Conservation (phyloP, 345 rosid genomes). For the Dimocarpus longan region DNA sequence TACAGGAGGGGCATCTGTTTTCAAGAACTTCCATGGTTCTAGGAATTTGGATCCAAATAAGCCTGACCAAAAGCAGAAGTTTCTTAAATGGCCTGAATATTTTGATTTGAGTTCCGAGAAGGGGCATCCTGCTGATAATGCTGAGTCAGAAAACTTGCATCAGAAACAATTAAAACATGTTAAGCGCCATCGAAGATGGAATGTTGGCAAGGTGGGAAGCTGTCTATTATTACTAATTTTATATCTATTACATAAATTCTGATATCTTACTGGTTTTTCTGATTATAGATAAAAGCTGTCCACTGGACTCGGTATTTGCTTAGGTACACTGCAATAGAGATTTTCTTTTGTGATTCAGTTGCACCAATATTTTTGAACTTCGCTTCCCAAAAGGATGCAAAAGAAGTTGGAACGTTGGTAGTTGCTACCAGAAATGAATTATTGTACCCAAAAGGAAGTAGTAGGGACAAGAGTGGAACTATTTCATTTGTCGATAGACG, state of each 20-base stretch:
- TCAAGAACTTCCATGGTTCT: slow-evolving; percentile 61
- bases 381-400: slow-evolving; percentile 76
- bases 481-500: slow-evolving; percentile 90
- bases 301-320: slow-evolving; percentile 97
- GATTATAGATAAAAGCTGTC: slow-evolving; percentile 71
- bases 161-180: slow-evolving; percentile 56
- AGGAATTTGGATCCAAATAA: slow-evolving; percentile 53
- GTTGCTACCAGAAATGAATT: slow-evolving; percentile 87
- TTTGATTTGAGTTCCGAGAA: slow-evolving; percentile 46
- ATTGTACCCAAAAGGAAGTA: slow-evolving; percentile 75
- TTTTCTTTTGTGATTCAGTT: slow-evolving; percentile 73
- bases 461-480: slow-evolving; percentile 76
- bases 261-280: slow-evolving; percentile 29
- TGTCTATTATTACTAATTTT: slow-evolving; percentile 18
- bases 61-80: slow-evolving; percentile 62
- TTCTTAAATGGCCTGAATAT: slow-evolving; percentile 54
- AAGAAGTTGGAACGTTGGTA: slow-evolving; percentile 80
- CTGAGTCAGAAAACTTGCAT: slow-evolving; percentile 51
- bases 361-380: slow-evolving; percentile 85
- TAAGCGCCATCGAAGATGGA: slow-evolving; percentile 95
- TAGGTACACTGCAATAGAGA: slow-evolving; percentile 84
- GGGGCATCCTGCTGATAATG: slow-evolving; percentile 43
- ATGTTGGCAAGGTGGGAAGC: slow-evolving; percentile 64
- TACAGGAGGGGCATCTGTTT: slow-evolving; percentile 82
- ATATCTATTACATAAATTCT: slow-evolving; percentile 22